Conservation (phyloP, 257 asterid genomes). For the Perilla frutescens region DNA sequence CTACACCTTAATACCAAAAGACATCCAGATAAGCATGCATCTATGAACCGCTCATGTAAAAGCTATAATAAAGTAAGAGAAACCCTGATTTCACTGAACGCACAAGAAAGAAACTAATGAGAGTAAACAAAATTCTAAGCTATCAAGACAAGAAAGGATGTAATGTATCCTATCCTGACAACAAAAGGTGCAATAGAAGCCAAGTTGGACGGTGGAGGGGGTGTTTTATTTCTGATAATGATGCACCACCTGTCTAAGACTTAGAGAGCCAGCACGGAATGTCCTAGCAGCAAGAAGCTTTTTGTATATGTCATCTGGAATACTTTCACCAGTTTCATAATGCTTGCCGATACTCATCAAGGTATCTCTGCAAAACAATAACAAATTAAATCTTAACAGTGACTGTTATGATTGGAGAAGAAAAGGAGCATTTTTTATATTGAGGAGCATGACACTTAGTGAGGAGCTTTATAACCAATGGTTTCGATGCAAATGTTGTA, state of each 20-base stretch:
- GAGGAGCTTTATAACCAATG: background rate
- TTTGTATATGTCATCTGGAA: constrained; percentile 88
- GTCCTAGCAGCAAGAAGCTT: constrained; percentile 99
- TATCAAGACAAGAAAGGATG: background rate
- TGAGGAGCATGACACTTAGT: background rate
- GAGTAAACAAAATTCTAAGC: background rate
- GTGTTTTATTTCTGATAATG: constrained; percentile 8
- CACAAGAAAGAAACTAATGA: constrained; percentile 9
- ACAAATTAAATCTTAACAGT: constrained; percentile 6
- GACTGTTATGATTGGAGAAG: background rate
- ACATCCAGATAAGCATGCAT: background rate
- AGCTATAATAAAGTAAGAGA: constrained; percentile 10
- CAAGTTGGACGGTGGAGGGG: background rate
- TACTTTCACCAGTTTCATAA: constrained; percentile 90
- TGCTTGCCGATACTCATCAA: constrained; percentile 97
- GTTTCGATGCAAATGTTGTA: constrained; percentile 1
- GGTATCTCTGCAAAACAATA: constrained; percentile 72
- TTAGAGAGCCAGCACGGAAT: constrained; percentile 91
- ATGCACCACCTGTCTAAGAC: constrained; percentile 87
- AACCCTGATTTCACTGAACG: constrained; percentile 3
- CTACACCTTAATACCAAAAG: background rate
- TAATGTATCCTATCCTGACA: background rate
- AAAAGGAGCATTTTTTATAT: background rate
- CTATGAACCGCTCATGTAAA: background rate
- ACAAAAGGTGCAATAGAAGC: constrained; percentile 14